A percentile compares a stretch with the other conserved stretches of the same genome.
Evolutionary conservation across 2,329 filamentous ascomycete genomes (phyloP).

Genomic region (Clarireedia homoeocarpa): DNA sequence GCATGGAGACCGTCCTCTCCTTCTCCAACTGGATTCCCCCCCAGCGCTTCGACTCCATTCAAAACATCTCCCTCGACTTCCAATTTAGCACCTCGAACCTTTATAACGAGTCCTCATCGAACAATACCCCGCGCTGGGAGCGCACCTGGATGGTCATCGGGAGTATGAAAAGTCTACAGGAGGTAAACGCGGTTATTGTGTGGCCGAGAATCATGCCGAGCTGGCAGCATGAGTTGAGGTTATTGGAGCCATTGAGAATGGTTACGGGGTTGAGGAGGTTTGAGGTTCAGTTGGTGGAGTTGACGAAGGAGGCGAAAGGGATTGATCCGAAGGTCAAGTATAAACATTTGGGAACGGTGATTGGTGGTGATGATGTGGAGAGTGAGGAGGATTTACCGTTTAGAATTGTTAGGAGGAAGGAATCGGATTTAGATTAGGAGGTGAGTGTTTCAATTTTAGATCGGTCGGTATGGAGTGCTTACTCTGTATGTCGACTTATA

Average conservation of each 20-base stretch:
- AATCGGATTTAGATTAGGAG: background rate
- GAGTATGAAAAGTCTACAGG: slow-evolving; percentile 15
- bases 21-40: slow-evolving; percentile 18
- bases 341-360: slow-evolving; percentile 1
- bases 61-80: slow-evolving; percentile 7
- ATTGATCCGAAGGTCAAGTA: slow-evolving; percentile 9
- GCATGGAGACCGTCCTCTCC: slow-evolving; percentile 17
- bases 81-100: background rate
- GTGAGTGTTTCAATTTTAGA: background rate
- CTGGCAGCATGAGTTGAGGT: slow-evolving; percentile 13
- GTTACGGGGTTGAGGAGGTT: slow-evolving; percentile 12
- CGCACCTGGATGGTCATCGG: slow-evolving; percentile 18
- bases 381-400: slow-evolving; percentile 5
- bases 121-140: slow-evolving; percentile 17
- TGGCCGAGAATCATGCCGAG: slow-evolving; percentile 12
- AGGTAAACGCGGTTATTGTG: slow-evolving; percentile 11
- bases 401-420: slow-evolving; percentile 3
- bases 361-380: background rate
- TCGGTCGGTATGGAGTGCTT: background rate
- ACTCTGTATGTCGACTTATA: background rate
- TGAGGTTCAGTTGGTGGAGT: slow-evolving; percentile 13
- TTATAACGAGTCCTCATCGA: slow-evolving; percentile 8
- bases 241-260: slow-evolving; percentile 15
- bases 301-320: background rate
- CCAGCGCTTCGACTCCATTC: slow-evolving; percentile 20